These are phyloP conservation scores for Macrolepiota dolichaula DNA, from an alignment of 768 basidiomycete species.

Conservation along the genomic window DNA sequence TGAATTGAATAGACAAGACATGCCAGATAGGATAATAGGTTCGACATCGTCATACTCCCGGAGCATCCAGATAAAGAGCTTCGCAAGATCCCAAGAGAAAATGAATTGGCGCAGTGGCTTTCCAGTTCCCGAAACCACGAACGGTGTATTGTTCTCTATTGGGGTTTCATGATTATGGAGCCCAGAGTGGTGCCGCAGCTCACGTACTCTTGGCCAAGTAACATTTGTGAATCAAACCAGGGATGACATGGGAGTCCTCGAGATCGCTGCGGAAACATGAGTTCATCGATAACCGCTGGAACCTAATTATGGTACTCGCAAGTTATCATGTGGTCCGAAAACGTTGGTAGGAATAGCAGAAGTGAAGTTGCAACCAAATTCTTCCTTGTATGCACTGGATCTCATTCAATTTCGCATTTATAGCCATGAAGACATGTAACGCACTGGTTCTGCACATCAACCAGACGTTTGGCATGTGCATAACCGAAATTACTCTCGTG, in stretches of 20 bases:
- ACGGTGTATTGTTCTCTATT: constrained; percentile 76
- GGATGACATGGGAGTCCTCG: constrained; percentile 91
- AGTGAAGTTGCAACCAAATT: constrained; percentile 93
- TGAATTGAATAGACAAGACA: constrained; percentile 12
- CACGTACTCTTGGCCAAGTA: constrained; percentile 80
- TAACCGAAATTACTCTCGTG: constrained; percentile 97
- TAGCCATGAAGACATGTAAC: constrained; percentile 19
- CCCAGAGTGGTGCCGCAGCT: neutral
- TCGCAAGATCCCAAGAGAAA: constrained; percentile 94
- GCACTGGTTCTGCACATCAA: constrained; percentile 93
- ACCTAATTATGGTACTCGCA: constrained; percentile 39
- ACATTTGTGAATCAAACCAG: constrained; percentile 91
- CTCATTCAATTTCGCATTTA: neutral
- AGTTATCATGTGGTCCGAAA: constrained; percentile 96
- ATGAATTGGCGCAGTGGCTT: constrained; percentile 97
- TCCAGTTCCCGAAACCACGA: constrained; percentile 86
- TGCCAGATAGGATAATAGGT: constrained; percentile 88
- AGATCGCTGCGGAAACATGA: constrained; percentile 54
- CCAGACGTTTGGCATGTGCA: constrained; percentile 92
- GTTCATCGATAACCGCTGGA: neutral
- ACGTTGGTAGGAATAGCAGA: constrained; percentile 97
- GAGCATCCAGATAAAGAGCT: constrained; percentile 91
- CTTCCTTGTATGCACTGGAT: constrained; percentile 87
- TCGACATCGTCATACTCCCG: constrained; percentile 91
- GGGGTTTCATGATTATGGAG: neutral